These are phyloP conservation scores for Agrostemma githago DNA, from an alignment of 148 eudicot species.

Conservation along the genomic window DNA sequence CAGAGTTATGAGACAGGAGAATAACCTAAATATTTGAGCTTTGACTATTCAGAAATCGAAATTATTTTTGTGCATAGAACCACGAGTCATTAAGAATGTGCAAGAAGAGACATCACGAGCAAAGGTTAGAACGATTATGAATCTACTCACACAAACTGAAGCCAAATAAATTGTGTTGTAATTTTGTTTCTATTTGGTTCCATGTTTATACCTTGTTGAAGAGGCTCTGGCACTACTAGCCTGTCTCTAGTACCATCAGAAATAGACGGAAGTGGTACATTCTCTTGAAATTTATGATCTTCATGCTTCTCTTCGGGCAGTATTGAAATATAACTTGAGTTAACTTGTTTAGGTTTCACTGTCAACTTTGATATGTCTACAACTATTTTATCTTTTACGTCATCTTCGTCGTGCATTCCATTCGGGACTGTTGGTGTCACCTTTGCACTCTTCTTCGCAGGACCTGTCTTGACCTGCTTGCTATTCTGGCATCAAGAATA, in stretches of 20 bases:
- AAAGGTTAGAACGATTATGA: not conserved
- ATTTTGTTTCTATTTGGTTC: constrained; percentile 3
- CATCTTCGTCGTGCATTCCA: constrained; percentile 25
- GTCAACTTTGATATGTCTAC: constrained; percentile 37
- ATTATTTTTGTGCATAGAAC: not conserved
- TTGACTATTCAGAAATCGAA: not conserved
- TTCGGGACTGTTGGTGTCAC: constrained; percentile 29
- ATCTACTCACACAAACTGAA: not conserved
- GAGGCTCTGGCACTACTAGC: constrained; percentile 24
- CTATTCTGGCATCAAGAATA: constrained; percentile 32
- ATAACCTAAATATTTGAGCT: not conserved
- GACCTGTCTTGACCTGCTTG: constrained; percentile 43
- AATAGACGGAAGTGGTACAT: constrained; percentile 17
- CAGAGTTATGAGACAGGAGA: too few species aligned
- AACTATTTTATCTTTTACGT: constrained; percentile 27
- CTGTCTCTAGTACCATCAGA: constrained; percentile 17
- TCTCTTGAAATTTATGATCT: constrained; percentile 20
- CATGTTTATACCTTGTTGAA: constrained; percentile 37
- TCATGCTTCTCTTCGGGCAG: constrained; percentile 29
- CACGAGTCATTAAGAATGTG: not conserved
- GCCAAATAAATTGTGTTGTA: not conserved
- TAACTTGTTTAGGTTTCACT: constrained; percentile 28
- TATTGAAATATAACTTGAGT: constrained; percentile 24
- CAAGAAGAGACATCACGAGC: not conserved
- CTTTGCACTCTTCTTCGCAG: constrained; percentile 42